Percentiles rank a stretch among this genome's conserved stretches.
Conservation (phyloP, 257 asterid genomes). For the Solanum infundibuliforme region DNA sequence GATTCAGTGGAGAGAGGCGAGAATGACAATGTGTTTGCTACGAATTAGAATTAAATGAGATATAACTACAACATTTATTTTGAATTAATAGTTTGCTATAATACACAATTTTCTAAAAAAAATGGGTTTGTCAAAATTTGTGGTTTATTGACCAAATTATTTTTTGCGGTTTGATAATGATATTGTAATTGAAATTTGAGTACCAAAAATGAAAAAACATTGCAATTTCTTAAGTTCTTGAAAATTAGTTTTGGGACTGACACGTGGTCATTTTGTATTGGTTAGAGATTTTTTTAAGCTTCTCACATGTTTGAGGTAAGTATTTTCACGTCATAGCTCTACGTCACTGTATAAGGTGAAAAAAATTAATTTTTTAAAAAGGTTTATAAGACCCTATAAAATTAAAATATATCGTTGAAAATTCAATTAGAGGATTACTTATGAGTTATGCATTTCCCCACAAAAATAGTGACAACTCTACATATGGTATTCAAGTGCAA, state of each 20-base stretch:
- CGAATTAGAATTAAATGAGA: too few species aligned
- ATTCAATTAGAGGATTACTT: neutral
- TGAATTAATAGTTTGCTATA: too few species aligned
- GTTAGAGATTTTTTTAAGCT: neutral
- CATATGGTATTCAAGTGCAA: too few species aligned
- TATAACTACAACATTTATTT: too few species aligned
- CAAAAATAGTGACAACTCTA: too few species aligned
- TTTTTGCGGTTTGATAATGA: neutral
- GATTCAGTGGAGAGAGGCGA: too few species aligned
- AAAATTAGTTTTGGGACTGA: neutral
- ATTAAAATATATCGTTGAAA: neutral
- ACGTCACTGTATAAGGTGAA: neutral
- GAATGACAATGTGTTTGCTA: too few species aligned
- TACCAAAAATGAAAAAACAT: neutral
- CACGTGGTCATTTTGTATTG: neutral
- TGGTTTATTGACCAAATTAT: neutral
- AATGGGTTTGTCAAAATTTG: neutral
- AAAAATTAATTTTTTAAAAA: neutral
- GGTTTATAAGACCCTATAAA: neutral
- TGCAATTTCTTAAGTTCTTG: neutral
- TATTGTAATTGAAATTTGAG: neutral
- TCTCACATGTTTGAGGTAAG: neutral
- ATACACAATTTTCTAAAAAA: too few species aligned
- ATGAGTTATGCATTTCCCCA: neutral
- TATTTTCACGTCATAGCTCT: neutral